A percentile compares a stretch with the other conserved stretches of the same genome.
These are phyloP conservation scores for Lactarius trivialis DNA, from an alignment of 768 basidiomycete genomes.

Conservation along the genomic window DNA sequence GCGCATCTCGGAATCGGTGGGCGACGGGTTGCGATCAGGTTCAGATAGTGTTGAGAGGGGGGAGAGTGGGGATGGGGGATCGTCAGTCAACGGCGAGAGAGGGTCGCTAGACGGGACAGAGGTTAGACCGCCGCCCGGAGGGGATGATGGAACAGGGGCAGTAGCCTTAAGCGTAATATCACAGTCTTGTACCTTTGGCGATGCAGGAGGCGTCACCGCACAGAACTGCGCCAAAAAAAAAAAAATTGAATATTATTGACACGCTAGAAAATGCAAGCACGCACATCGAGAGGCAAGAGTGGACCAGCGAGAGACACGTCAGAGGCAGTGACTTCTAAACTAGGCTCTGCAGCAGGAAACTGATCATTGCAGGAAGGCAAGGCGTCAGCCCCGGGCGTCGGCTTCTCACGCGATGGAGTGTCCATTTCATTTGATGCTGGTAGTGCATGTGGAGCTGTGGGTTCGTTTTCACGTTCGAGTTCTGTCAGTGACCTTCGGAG, in stretches of 20 bases:
- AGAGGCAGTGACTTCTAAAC: not conserved
- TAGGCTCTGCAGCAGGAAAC: not conserved
- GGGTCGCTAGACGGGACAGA: not conserved
- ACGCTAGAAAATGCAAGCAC: not conserved
- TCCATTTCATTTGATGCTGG: not conserved
- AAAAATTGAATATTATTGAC: not conserved
- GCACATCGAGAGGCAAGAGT: not conserved
- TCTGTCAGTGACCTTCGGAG: not conserved
- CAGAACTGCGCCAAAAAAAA: not conserved
- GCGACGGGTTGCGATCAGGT: not conserved
- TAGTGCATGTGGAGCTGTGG: not conserved
- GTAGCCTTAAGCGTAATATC: conserved; percentile 11
- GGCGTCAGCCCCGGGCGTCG: not conserved
- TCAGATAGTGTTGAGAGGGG: conserved; percentile 16
- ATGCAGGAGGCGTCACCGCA: not conserved
- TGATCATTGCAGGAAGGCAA: not conserved
- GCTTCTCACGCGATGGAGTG: not conserved
- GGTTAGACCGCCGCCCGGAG: not conserved
- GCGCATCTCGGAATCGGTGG: not conserved
- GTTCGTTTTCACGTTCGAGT: not conserved
- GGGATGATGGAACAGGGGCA: not conserved
- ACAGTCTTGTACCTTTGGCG: not conserved
- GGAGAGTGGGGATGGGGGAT: conserved; percentile 16
- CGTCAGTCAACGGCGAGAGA: not conserved
- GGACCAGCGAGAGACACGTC: not conserved